phyloP scores from a whole-genome alignment of 73 alveolate genomes.

The Paramecium caudatum region DNA sequence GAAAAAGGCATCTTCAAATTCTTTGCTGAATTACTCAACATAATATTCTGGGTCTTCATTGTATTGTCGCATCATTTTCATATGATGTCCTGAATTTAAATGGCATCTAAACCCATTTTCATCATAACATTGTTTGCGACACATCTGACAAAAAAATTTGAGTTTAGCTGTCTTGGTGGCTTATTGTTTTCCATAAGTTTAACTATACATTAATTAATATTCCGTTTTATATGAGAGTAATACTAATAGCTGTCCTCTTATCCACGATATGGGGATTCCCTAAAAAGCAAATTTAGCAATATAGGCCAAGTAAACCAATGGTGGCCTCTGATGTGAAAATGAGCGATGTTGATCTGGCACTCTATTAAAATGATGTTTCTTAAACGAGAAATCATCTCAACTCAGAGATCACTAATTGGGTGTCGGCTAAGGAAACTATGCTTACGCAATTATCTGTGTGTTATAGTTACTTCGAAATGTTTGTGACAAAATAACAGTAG shows the following conservation, averaged over 20 bases:
- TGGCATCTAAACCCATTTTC: conserved; percentile 78
- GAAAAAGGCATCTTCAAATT: conserved; percentile 70
- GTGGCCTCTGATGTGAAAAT: conserved; percentile 39
- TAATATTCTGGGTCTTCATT: conserved; percentile 72
- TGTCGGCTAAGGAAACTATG: neutral
- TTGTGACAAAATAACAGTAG: neutral
- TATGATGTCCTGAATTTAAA: conserved; percentile 69
- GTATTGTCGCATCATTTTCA: conserved; percentile 71
- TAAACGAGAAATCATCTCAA: neutral
- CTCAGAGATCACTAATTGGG: conserved; percentile 16
- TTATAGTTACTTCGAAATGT: neutral
- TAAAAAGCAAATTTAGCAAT: neutral
- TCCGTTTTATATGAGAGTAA: conserved; percentile 40
- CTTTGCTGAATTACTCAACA: conserved; percentile 68
- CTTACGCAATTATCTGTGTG: neutral
- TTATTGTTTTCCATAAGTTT: conserved; percentile 65
- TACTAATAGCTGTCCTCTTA: neutral
- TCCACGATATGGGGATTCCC: neutral
- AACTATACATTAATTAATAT: neutral
- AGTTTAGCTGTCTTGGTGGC: conserved; percentile 65
- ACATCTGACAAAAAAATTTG: conserved; percentile 67
- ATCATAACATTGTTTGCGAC: conserved; percentile 73
- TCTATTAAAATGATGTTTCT: conserved; percentile 12
- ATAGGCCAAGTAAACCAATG: neutral
- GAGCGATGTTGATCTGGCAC: conserved; percentile 56